These are phyloP conservation scores for Tetragonia tetragonoides DNA, from an alignment of 148 eudicot genomes.

Conservation along the genomic window DNA sequence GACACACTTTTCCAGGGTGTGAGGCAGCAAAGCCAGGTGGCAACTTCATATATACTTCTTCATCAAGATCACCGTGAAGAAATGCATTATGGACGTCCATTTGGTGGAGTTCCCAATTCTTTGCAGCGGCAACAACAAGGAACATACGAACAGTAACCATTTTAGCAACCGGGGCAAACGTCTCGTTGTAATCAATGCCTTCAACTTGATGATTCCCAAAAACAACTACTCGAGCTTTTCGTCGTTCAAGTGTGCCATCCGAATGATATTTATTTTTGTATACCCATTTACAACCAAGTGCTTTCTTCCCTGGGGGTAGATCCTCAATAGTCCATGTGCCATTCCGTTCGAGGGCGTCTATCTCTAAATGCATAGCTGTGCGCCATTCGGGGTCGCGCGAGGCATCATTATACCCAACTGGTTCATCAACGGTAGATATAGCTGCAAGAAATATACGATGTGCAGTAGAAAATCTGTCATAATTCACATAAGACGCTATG, in stretches of 20 bases:
- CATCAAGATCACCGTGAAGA: neutral
- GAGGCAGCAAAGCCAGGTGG: neutral
- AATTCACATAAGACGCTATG: too few species aligned
- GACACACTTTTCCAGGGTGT: neutral
- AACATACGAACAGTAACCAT: neutral
- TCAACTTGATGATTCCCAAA: neutral
- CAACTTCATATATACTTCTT: neutral
- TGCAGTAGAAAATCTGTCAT: too few species aligned
- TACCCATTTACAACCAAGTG: neutral
- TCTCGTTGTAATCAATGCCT: neutral
- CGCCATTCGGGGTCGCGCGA: too few species aligned
- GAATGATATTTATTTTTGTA: neutral
- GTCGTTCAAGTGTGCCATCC: neutral
- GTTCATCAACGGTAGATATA: too few species aligned
- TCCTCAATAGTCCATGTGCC: too few species aligned
- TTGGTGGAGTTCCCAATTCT: slow-evolving; percentile 5
- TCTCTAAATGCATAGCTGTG: too few species aligned
- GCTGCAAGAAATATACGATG: too few species aligned
- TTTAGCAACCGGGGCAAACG: neutral
- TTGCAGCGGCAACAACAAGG: neutral
- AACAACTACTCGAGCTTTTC: neutral
- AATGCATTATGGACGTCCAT: neutral
- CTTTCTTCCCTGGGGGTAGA: too few species aligned
- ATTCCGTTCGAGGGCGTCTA: too few species aligned
- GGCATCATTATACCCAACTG: too few species aligned